Percentiles rank a stretch among this genome's conserved stretches.
Evolutionary conservation across 257 asterid species (phyloP).

Genomic region (Primulina tabacum): DNA sequence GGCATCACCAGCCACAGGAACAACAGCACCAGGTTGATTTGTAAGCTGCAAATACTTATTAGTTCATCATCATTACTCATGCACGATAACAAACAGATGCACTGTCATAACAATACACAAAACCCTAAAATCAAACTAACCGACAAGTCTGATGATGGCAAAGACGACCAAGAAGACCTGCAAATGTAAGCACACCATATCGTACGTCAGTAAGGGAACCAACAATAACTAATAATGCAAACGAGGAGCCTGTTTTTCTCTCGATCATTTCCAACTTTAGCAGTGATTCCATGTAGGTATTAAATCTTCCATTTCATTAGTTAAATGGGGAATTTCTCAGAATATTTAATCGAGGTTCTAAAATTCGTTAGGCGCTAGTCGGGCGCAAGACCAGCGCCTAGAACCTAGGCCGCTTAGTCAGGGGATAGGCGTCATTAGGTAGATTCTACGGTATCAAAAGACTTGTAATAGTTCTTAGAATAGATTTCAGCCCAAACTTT

Average conservation of each 20-base stretch:
- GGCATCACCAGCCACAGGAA: constrained; percentile 36
- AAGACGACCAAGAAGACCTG: constrained; percentile 79
- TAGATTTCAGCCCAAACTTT: too few species aligned
- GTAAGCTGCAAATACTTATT: constrained; percentile 30
- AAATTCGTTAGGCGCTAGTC: too few species aligned
- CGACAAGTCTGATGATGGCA: constrained; percentile 52
- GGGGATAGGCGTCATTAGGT: too few species aligned
- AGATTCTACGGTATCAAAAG: too few species aligned
- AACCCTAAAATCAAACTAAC: constrained; percentile 36
- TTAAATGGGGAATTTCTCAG: background rate
- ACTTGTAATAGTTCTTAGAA: too few species aligned
- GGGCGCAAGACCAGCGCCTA: too few species aligned
- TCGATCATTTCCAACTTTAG: constrained; percentile 3
- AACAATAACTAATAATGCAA: constrained; percentile 17
- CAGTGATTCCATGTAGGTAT: background rate
- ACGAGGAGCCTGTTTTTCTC: background rate
- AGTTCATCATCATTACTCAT: constrained; percentile 7
- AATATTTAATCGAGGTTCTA: too few species aligned
- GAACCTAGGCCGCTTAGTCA: too few species aligned
- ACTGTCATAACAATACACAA: constrained; percentile 11
- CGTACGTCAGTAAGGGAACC: constrained; percentile 15
- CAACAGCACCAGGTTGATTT: constrained; percentile 43
- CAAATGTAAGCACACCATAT: constrained; percentile 23
- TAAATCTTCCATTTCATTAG: constrained; percentile 14
- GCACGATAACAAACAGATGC: background rate